Percentiles rank a stretch among this genome's conserved stretches.
Conservation (phyloP, 73 alveolate species). For the Stentor roeselii region DNA sequence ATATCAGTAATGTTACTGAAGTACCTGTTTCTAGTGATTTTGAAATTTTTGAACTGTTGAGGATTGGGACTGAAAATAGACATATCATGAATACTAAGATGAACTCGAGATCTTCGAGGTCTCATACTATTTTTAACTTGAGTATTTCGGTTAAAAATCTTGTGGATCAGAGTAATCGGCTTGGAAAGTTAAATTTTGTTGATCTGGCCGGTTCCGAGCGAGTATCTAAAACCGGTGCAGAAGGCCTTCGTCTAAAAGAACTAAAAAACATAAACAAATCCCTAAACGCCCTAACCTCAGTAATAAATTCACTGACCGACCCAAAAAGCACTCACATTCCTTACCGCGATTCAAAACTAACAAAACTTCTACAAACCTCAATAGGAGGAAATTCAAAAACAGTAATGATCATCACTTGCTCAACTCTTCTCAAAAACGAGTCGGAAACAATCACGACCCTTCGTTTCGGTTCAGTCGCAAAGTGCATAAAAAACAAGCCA, state of each 20-base stretch:
- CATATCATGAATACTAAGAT: not conserved
- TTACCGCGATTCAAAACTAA: constrained; percentile 67
- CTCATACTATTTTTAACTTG: not conserved
- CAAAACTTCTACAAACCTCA: constrained; percentile 80
- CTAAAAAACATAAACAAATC: constrained; percentile 49
- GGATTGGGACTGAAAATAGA: constrained; percentile 11
- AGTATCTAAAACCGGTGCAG: constrained; percentile 30
- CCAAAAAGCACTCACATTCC: constrained; percentile 56
- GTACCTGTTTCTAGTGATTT: not conserved
- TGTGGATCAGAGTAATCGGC: too few relatives aligned
- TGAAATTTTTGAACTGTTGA: not conserved
- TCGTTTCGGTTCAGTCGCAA: constrained; percentile 71
- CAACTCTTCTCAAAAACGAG: constrained; percentile 58
- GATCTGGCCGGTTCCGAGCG: constrained; percentile 90
- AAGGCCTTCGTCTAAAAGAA: constrained; percentile 55
- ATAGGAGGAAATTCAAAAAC: constrained; percentile 91
- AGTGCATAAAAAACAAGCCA: constrained; percentile 48
- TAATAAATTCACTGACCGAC: constrained; percentile 44
- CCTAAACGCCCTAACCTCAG: constrained; percentile 45
- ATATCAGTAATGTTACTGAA: not conserved
- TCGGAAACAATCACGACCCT: constrained; percentile 74
- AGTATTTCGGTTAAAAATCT: not conserved
- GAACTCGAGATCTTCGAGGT: not conserved
- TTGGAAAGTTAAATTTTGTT: constrained; percentile 56
- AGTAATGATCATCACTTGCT: constrained; percentile 62